Percentiles rank a stretch among this genome's conserved stretches.
These are phyloP conservation scores for Bassia scoparia DNA, from an alignment of 148 eudicot genomes.

Conservation along the genomic window DNA sequence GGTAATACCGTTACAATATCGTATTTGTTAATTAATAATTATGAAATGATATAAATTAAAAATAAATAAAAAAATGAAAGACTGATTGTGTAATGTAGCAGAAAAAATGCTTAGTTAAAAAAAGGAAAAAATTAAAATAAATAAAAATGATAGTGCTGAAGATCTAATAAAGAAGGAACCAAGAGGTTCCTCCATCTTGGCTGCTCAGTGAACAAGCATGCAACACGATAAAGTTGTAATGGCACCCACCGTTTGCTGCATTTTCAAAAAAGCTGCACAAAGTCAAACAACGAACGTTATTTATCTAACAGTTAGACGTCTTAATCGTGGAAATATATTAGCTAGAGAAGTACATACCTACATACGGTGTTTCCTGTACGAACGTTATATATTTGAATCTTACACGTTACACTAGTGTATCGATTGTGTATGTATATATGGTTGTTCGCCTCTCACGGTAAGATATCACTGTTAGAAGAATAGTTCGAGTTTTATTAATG, in stretches of 20 bases:
- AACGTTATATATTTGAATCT: too few species aligned
- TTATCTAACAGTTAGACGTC: not conserved
- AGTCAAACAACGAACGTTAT: not conserved
- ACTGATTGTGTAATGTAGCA: not conserved
- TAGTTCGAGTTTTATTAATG: too few species aligned
- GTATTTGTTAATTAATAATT: not conserved
- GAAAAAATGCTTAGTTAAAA: not conserved
- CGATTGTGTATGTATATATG: too few species aligned
- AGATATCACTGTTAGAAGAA: too few species aligned
- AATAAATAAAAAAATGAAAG: too few species aligned
- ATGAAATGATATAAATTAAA: not conserved
- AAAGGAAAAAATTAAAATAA: not conserved
- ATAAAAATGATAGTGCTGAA: slow-evolving; percentile 47
- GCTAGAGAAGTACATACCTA: too few species aligned
- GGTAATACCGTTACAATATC: not conserved
- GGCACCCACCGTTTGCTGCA: slow-evolving; percentile 89
- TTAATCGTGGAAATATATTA: not conserved
- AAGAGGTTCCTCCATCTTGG: slow-evolving; percentile 97
- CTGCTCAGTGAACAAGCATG: slow-evolving; percentile 94
- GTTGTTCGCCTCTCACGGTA: too few species aligned
- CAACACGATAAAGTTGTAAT: slow-evolving; percentile 81
- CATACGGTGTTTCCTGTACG: too few species aligned
- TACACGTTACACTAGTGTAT: too few species aligned
- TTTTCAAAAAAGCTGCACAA: not conserved
- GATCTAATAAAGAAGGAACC: slow-evolving; percentile 88